Evolutionary conservation across 306 rosid species (phyloP).

Genomic region (Cicer pinnatifidum): DNA sequence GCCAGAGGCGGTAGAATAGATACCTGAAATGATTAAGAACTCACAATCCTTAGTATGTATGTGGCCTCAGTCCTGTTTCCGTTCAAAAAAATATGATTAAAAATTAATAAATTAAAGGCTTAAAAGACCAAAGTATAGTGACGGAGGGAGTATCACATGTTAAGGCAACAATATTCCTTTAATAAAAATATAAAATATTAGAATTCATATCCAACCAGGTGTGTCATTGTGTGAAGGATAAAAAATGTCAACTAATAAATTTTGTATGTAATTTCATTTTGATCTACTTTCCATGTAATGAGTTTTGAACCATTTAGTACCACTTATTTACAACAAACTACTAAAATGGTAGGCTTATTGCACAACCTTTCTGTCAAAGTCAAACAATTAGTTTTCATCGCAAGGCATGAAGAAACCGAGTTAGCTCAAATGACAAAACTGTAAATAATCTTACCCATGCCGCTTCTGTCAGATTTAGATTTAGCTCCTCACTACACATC

Average conservation of each 20-base stretch:
- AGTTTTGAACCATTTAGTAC: not conserved
- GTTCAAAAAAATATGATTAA: slow-evolving; percentile 11
- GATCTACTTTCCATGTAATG: slow-evolving; percentile 16
- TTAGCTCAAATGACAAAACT: slow-evolving; percentile 6
- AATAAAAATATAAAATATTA: slow-evolving; percentile 9
- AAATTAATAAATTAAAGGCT: no score
- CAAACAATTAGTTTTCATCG: not conserved
- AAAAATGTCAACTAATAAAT: not conserved
- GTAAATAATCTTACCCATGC: slow-evolving; percentile 76
- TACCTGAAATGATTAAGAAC: slow-evolving; percentile 63
- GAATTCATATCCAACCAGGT: slow-evolving; percentile 13
- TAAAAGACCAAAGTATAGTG: no score
- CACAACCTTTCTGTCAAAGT: slow-evolving; percentile 7
- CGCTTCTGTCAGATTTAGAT: slow-evolving; percentile 89
- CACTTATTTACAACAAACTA: slow-evolving; percentile 5
- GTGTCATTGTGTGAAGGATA: not conserved
- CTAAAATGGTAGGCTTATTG: not conserved
- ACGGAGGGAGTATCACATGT: no score
- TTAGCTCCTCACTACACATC: slow-evolving; percentile 85
- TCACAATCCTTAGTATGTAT: slow-evolving; percentile 14
- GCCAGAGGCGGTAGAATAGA: slow-evolving; percentile 94
- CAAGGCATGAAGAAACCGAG: slow-evolving; percentile 29
- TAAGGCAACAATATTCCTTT: not conserved
- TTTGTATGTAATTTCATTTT: slow-evolving; percentile 6
- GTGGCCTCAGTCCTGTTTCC: slow-evolving; percentile 10